phyloP scores from a whole-genome alignment of 208 protist genomes.

The Trypanosoma congolense region DNA sequence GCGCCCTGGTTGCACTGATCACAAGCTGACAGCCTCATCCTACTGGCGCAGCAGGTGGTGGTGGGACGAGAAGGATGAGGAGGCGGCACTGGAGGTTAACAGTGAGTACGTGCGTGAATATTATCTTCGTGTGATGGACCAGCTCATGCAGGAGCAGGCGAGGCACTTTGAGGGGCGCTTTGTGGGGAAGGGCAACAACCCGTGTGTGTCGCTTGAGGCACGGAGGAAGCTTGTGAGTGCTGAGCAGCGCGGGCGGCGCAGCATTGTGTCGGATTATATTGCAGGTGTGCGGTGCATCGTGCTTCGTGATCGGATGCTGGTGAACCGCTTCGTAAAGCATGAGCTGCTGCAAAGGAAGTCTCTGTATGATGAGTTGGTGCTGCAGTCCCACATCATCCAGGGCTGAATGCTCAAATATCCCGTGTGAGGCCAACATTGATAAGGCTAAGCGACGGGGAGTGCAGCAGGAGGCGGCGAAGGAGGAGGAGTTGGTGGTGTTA shows the following conservation, averaged over 20 bases:
- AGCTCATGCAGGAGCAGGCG: conserved; percentile 26
- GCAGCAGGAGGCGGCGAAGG: conserved; percentile 10
- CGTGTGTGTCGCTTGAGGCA: neutral
- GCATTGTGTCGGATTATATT: conserved; percentile 29
- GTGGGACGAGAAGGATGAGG: conserved; percentile 34
- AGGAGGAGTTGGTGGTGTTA: conserved; percentile 9
- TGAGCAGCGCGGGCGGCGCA: conserved; percentile 20
- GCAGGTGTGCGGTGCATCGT: conserved; percentile 17
- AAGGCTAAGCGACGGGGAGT: conserved; percentile 7
- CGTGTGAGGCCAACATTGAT: conserved; percentile 14
- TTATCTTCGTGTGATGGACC: conserved; percentile 17
- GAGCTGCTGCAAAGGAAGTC: conserved; percentile 16
- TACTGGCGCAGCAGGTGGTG: conserved; percentile 28
- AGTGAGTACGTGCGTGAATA: conserved; percentile 24
- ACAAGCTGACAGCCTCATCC: conserved; percentile 11
- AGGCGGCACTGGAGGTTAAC: conserved; percentile 16
- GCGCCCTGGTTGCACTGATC: conserved; percentile 4
- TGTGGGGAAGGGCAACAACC: neutral
- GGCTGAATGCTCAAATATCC: conserved; percentile 13
- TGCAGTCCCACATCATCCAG: conserved; percentile 25
- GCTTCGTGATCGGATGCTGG: conserved; percentile 12
- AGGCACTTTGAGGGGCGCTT: conserved; percentile 16
- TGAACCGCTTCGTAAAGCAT: conserved; percentile 21
- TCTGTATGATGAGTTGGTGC: conserved; percentile 28
- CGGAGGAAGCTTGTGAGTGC: conserved; percentile 8